Evolutionary conservation across 225 moss, liverwort and hornwort species (phyloP), one percentile per base, ranked within the genome.

Genomic region (Physcomitrellopsis africana): DNA sequence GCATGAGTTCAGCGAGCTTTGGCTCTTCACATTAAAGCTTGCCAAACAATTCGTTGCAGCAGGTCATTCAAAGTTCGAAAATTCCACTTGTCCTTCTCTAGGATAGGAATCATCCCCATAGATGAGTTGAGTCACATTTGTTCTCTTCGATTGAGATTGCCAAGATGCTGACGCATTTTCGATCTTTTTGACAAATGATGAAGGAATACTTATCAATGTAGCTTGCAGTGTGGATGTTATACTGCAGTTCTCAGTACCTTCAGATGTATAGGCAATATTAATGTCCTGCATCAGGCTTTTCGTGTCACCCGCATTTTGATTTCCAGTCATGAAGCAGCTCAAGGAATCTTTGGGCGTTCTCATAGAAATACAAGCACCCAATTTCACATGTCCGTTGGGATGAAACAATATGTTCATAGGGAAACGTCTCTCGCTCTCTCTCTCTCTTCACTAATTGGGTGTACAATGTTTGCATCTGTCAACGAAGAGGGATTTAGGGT

Each of bases 81-180:
- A 70, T 55, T 67, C 29, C 56, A 67, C 43, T 67, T 71, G 65
- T 67, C 55, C 54, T 9, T 48, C 60, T 67, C 56, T 54, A 43
- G 55, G 27, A 16, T 54, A 75, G 48, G 20, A 47, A 49, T 71
- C 71, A 61, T 55, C 67, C 56, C 17, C 46, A 42, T 49, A 60
- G 56, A 72, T 48, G 62, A 75, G 48, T 41, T 60, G 66, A 67
- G 65, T 60, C 65, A 75, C 5, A 27, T 60, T 62, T 67, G 60
- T 70, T 78, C 65, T 71, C 67, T 79, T 83, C 60, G 73, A 75
- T 79, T 65, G 72, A 79, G 23, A 16, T 60, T 41, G 65, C 48
- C 15, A 51, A 71, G 71, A 70, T 71, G 24, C 51, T 11, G 46
- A 12, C 60, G 70, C 70, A 51, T 64, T 70, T 74, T 74, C 69